phyloP scores from a whole-genome alignment of 1,284 basidiomycete genomes.

The Ceratobasidium sp. region DNA sequence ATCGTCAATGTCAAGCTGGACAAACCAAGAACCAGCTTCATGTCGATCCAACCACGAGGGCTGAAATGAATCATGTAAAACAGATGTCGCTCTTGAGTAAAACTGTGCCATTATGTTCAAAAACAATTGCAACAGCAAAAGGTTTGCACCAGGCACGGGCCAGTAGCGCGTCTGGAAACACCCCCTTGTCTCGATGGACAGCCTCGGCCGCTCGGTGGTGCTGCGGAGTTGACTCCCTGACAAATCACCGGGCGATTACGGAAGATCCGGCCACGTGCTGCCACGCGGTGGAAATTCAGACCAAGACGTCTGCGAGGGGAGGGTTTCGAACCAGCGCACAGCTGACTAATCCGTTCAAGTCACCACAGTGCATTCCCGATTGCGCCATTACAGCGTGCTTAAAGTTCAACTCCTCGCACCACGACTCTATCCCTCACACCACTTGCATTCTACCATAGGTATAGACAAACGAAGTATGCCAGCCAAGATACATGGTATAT shows the following conservation, averaged over 20 bases:
- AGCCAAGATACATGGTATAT: constrained; percentile 29
- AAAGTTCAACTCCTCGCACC: not conserved
- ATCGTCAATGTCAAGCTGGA: not conserved
- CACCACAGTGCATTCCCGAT: constrained; percentile 46
- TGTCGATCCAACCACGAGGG: too few relatives aligned
- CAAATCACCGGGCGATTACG: constrained; percentile 40
- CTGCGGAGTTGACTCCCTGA: constrained; percentile 47
- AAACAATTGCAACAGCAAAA: constrained; percentile 16
- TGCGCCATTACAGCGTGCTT: constrained; percentile 46
- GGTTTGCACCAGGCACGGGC: constrained; percentile 46
- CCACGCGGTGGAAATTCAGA: constrained; percentile 45
- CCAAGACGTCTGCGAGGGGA: constrained; percentile 47
- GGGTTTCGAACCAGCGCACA: constrained; percentile 48
- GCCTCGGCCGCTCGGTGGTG: constrained; percentile 45
- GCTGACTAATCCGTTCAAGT: constrained; percentile 45
- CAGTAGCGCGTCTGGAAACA: constrained; percentile 48
- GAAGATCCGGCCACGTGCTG: constrained; percentile 44
- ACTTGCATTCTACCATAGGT: constrained; percentile 31
- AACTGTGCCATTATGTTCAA: not conserved
- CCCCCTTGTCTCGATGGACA: constrained; percentile 47
- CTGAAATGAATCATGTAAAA: too few relatives aligned
- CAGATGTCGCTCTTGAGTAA: too few relatives aligned
- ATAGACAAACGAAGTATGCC: constrained; percentile 36
- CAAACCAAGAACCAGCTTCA: too few relatives aligned
- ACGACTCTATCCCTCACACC: not conserved